Conservation (phyloP, 129 eudicot species). For the Logfia minima region DNA sequence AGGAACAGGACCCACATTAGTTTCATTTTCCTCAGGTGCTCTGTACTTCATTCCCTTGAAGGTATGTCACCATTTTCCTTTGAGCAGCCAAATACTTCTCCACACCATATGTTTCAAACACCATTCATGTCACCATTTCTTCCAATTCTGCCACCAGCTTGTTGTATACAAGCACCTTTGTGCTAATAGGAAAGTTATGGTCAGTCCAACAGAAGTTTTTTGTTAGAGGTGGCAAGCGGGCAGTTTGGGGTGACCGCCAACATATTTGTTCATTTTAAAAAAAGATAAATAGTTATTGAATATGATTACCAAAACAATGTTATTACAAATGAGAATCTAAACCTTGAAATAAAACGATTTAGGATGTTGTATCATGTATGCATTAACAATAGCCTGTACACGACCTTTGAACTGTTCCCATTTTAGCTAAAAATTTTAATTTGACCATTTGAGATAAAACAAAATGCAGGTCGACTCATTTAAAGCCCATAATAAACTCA, state of each 20-base stretch:
- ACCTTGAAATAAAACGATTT: background rate
- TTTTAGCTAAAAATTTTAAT: background rate
- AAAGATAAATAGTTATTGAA: background rate
- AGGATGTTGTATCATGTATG: background rate
- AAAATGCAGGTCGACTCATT: background rate
- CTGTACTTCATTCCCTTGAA: slow-evolving; percentile 62
- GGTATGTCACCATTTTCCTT: slow-evolving; percentile 48
- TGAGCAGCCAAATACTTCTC: slow-evolving; percentile 45
- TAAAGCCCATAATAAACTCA: no score
- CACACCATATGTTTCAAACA: slow-evolving; percentile 61
- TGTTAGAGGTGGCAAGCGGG: no score
- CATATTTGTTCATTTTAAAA: background rate
- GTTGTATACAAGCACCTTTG: slow-evolving; percentile 45
- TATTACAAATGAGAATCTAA: background rate
- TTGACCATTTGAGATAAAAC: background rate
- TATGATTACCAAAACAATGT: no score
- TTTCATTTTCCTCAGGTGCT: slow-evolving; percentile 43
- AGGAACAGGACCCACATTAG: slow-evolving; percentile 56
- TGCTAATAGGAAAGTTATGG: slow-evolving; percentile 29
- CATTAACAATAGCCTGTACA: background rate
- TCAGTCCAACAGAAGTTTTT: background rate
- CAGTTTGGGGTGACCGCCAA: background rate
- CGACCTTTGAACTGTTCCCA: background rate
- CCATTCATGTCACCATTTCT: slow-evolving; percentile 57
- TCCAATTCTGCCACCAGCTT: slow-evolving; percentile 55